Conservation (phyloP, 164 flowering plant species). For the Stephania japonica region DNA sequence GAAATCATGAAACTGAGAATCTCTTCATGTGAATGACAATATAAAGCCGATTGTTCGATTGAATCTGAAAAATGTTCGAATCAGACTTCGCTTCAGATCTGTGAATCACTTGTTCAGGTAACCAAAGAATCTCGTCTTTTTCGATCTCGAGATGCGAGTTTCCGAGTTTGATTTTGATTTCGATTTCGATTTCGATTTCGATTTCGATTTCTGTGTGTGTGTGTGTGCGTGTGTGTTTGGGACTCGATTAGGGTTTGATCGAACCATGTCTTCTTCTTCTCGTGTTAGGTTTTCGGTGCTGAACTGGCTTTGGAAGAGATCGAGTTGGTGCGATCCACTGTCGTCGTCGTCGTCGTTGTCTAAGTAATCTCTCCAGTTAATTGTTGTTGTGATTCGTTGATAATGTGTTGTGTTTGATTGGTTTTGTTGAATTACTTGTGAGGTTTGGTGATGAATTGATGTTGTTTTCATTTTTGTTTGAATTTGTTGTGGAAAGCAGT, state of each 20-base stretch:
- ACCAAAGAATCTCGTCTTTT: not conserved
- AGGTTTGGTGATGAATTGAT: no score
- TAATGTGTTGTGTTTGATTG: not conserved
- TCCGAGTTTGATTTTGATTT: not conserved
- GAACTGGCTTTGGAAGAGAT: not conserved
- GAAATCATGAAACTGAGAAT: not conserved
- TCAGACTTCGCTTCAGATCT: constrained; percentile 5
- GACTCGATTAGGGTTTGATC: no score
- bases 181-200: not conserved
- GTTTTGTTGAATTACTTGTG: no score
- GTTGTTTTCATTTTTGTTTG: no score
- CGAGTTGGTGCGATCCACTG: not conserved
- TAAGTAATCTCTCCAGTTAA: not conserved
- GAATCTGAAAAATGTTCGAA: not conserved
- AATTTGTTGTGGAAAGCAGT: not conserved
- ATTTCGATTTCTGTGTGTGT: not conserved
- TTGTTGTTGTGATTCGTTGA: not conserved
- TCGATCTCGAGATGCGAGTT: not conserved
- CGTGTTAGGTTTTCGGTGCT: not conserved
- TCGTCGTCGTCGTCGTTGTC: no score
- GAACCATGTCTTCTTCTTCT: not conserved
- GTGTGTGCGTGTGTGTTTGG: no score
- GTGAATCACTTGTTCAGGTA: constrained; percentile 5
- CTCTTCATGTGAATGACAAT: no score
- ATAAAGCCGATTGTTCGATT: no score